Conservation (phyloP, 768 basidiomycete genomes). For the Phanerodontia chrysosporium region DNA sequence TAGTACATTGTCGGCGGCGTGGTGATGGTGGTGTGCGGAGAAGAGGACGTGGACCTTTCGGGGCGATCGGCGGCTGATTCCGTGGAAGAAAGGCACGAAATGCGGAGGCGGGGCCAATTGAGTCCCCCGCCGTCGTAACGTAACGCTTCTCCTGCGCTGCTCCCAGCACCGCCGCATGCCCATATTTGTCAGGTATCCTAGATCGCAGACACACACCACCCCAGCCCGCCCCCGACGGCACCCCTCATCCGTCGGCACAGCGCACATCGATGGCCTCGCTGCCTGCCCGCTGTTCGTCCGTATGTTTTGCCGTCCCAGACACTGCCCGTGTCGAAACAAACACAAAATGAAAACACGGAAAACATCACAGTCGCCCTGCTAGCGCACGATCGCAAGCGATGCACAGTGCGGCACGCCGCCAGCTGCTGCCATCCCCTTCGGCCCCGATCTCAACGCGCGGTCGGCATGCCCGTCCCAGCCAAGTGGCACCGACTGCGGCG, state of each 20-base stretch:
- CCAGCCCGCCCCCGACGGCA: neutral
- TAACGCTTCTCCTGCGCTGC: neutral
- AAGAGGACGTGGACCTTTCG: neutral
- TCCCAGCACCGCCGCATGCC: neutral
- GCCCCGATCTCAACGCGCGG: neutral
- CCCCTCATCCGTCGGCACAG: neutral
- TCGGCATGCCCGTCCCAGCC: neutral
- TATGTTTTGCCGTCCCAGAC: too few species aligned
- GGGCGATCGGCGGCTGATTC: constrained; percentile 11
- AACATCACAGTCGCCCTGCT: too few species aligned
- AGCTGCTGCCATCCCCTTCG: neutral
- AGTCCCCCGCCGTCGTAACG: constrained; percentile 1
- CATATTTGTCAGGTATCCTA: constrained; percentile 3
- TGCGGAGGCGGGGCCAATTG: constrained; percentile 1
- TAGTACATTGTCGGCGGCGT: neutral
- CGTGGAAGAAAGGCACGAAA: constrained; percentile 7
- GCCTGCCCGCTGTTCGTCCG: too few species aligned
- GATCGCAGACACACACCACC: neutral
- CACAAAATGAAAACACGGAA: too few species aligned
- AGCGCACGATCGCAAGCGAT: neutral
- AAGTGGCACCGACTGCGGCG: neutral
- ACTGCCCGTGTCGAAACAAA: too few species aligned
- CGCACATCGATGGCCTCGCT: neutral
- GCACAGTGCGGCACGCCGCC: too few species aligned
- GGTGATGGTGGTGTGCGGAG: constrained; percentile 1